Evolutionary conservation across 2,329 filamentous ascomycete genomes (phyloP).

Genomic region (Xylogone sp.): DNA sequence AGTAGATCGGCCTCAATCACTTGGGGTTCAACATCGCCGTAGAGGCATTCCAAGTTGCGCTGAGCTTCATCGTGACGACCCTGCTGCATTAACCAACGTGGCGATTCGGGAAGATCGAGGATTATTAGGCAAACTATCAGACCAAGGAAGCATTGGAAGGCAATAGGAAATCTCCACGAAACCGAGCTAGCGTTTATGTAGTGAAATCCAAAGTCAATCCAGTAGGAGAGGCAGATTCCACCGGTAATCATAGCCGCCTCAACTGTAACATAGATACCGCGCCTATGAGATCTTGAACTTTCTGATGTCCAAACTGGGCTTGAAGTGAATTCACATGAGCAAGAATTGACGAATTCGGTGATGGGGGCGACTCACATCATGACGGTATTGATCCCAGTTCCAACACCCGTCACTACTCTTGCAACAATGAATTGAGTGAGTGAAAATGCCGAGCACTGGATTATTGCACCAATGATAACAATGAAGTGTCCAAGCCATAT

Average conservation of each 20-base stretch:
- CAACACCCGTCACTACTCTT: conserved; percentile 52
- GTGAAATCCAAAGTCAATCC: conserved; percentile 53
- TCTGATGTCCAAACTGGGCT: not conserved
- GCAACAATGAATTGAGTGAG: conserved; percentile 56
- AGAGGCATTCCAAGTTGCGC: conserved; percentile 24
- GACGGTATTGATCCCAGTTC: conserved; percentile 58
- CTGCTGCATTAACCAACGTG: conserved; percentile 64
- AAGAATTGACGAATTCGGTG: not conserved
- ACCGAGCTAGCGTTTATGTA: conserved; percentile 41
- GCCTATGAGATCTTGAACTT: not conserved
- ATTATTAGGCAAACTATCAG: conserved; percentile 33
- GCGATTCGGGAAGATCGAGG: conserved; percentile 47
- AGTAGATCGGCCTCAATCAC: conserved; percentile 47
- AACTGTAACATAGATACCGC: not conserved
- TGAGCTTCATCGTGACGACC: conserved; percentile 52
- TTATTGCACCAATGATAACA: conserved; percentile 55
- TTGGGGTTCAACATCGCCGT: conserved; percentile 34
- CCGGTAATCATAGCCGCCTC: conserved; percentile 43
- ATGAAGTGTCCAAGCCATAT: conserved; percentile 24
- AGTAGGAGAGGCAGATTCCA: conserved; percentile 55
- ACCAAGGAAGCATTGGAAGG: conserved; percentile 52
- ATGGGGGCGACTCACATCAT: conserved; percentile 36
- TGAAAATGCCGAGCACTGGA: conserved; percentile 54
- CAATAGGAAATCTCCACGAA: conserved; percentile 55
- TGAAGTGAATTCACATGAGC: too few relatives aligned